phyloP scores from a whole-genome alignment of 768 basidiomycete species.

The Tricholoma sp. region DNA sequence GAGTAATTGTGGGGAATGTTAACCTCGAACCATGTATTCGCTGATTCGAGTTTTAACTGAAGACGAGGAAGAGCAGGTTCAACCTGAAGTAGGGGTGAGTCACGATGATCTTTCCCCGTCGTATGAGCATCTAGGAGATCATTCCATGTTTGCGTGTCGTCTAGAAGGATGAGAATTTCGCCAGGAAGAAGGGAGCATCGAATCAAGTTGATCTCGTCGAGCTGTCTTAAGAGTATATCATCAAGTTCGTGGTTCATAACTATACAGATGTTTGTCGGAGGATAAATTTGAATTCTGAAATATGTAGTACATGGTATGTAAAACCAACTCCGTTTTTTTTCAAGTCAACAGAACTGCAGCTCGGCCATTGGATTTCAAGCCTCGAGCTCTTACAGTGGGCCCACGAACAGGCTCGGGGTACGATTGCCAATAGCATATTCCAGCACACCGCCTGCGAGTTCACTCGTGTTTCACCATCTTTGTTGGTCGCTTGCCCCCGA shows the following conservation, averaged over 20 bases:
- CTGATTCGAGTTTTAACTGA: conserved; percentile 24
- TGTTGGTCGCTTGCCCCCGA: too few relatives aligned
- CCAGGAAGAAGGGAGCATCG: conserved; percentile 57
- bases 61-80: neutral
- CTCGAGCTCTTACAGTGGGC: too few relatives aligned
- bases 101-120: neutral
- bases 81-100: neutral
- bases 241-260: neutral
- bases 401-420: too few relatives aligned
- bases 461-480: too few relatives aligned
- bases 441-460: too few relatives aligned
- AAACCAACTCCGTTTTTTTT: too few relatives aligned
- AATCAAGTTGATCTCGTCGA: conserved; percentile 58
- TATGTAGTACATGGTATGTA: too few relatives aligned
- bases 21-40: conserved; percentile 33
- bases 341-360: too few relatives aligned
- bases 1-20: conserved; percentile 12
- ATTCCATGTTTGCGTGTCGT: conserved; percentile 28
- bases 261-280: too few relatives aligned
- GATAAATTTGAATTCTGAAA: too few relatives aligned
- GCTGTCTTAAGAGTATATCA: conserved; percentile 6
- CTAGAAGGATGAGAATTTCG: conserved; percentile 45
- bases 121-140: conserved; percentile 13
- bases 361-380: too few relatives aligned
- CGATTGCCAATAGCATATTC: too few relatives aligned